A percentile compares a stretch with the other conserved stretches of the same genome.
Conservation (phyloP, 805 yeast species). For the Candida boleticola region DNA sequence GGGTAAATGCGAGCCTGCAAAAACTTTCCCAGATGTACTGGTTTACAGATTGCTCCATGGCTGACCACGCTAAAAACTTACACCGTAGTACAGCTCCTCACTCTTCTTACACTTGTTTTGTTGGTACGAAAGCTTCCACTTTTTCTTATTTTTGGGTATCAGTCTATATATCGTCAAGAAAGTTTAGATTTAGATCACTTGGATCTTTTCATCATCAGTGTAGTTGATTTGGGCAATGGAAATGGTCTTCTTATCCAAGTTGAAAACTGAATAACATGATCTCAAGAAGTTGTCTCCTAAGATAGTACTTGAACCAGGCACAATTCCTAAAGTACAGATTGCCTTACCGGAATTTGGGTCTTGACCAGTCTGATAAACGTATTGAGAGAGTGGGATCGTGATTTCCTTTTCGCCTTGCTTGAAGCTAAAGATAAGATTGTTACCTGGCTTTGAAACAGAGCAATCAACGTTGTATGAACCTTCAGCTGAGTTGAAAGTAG, state of each 20-base stretch:
- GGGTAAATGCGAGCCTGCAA: no score
- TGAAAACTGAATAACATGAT: constrained; percentile 23
- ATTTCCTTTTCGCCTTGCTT: constrained; percentile 7
- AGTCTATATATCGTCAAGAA: no score
- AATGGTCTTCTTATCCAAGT: constrained; percentile 22
- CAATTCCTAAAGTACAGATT: constrained; percentile 19
- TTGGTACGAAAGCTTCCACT: no score
- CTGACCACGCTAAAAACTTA: no score
- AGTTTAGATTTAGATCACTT: neutral
- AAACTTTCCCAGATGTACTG: no score
- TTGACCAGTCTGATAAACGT: constrained; percentile 12
- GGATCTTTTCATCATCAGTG: constrained; percentile 14
- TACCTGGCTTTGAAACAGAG: constrained; percentile 9
- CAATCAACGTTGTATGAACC: constrained; percentile 16
- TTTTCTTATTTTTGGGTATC: no score
- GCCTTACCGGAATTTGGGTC: constrained; percentile 8
- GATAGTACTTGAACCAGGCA: constrained; percentile 9
- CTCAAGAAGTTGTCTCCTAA: constrained; percentile 30
- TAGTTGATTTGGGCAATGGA: constrained; percentile 23
- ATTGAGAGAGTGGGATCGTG: constrained; percentile 13
- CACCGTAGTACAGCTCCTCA: no score
- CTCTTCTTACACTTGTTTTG: no score
- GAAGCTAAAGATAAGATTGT: constrained; percentile 11
- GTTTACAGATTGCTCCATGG: no score
- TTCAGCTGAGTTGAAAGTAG: constrained; percentile 2